A percentile compares a stretch with the other conserved stretches of the same genome.
Evolutionary conservation across 1,139 yeast genomes (phyloP).

Genomic region (Geotrichum australiense): DNA sequence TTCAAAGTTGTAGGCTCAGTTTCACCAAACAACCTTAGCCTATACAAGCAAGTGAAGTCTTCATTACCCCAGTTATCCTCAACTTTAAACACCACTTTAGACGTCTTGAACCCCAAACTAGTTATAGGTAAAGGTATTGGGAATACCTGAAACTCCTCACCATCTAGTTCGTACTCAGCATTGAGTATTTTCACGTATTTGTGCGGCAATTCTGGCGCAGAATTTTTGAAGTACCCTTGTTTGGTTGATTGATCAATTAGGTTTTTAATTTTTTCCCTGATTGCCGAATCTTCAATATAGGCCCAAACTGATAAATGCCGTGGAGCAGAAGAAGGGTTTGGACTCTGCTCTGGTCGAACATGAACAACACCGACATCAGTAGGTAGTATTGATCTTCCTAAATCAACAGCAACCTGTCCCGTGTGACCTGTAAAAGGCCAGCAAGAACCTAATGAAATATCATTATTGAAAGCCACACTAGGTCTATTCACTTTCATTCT

Average conservation of each 20-base stretch:
- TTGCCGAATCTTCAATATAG: constrained; percentile 22
- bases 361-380: constrained; percentile 32
- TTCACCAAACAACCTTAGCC: constrained; percentile 31
- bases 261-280: constrained; percentile 17
- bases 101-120: constrained; percentile 19
- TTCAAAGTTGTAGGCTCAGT: neutral
- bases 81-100: constrained; percentile 25
- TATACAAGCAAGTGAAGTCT: constrained; percentile 32
- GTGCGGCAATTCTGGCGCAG: constrained; percentile 17
- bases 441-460: constrained; percentile 30
- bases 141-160: constrained; percentile 30
- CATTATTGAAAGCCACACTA: constrained; percentile 25
- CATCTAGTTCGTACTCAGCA: constrained; percentile 28
- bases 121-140: constrained; percentile 25
- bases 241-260: constrained; percentile 11
- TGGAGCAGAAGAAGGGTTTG: constrained; percentile 31
- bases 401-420: constrained; percentile 29
- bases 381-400: constrained; percentile 26
- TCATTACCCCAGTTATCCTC: constrained; percentile 34
- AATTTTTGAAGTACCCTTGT: constrained; percentile 3
- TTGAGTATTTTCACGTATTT: constrained; percentile 25
- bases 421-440: constrained; percentile 34
- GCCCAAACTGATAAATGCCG: constrained; percentile 30
- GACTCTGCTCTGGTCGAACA: constrained; percentile 26
- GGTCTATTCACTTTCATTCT: constrained; percentile 25